Evolutionary conservation across 2,329 filamentous ascomycete genomes (phyloP).

Genomic region (Talaromyces sp.): DNA sequence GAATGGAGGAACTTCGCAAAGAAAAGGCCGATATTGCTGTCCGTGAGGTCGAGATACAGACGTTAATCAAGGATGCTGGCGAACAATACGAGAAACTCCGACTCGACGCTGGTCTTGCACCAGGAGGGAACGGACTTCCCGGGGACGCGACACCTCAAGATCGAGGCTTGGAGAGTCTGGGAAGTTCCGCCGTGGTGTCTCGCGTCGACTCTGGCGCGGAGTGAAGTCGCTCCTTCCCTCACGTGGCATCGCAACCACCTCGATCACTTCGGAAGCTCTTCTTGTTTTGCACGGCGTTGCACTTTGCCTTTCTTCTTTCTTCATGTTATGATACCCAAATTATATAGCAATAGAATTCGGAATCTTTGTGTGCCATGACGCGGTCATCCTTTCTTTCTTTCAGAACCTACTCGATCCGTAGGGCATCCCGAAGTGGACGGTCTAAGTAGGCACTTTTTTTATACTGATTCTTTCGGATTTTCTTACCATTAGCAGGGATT

Average conservation of each 20-base stretch:
- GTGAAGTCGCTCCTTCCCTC: constrained; percentile 11
- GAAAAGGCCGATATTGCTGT: constrained; percentile 64
- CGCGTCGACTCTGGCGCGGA: constrained; percentile 21
- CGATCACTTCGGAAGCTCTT: not conserved
- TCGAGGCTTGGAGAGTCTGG: constrained; percentile 34
- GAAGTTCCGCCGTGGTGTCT: constrained; percentile 22
- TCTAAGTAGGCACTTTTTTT: constrained; percentile 18
- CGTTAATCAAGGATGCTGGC: constrained; percentile 72
- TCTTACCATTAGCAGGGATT: constrained; percentile 1
- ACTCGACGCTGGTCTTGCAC: constrained; percentile 32
- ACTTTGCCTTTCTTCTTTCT: not conserved
- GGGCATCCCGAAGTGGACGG: constrained; percentile 10
- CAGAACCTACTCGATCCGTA: constrained; percentile 20
- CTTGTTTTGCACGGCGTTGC: not conserved
- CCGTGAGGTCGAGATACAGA: constrained; percentile 74
- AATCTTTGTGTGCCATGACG: constrained; percentile 20
- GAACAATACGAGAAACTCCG: constrained; percentile 60
- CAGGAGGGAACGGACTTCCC: constrained; percentile 18
- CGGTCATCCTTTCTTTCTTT: constrained; percentile 25
- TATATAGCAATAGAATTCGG: constrained; percentile 16
- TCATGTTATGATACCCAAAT: constrained; percentile 16
- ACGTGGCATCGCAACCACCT: not conserved
- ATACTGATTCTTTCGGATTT: not conserved
- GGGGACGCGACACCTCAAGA: constrained; percentile 23
- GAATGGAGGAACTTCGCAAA: constrained; percentile 59